Conservation (phyloP, 768 basidiomycete species). For the Leccinum broughii region DNA sequence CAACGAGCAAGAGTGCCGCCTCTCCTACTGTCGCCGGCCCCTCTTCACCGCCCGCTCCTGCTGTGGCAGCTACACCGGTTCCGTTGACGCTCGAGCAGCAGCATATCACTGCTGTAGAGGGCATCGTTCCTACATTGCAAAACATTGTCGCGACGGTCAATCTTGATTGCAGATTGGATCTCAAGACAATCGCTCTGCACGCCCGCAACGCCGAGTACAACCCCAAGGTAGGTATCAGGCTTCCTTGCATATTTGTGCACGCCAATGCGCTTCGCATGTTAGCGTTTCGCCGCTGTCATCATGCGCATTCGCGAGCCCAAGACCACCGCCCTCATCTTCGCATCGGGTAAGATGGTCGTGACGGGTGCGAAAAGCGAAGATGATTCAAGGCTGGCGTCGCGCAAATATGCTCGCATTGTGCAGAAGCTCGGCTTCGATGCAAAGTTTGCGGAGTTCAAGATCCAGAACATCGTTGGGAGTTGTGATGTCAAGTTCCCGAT, state of each 20-base stretch:
- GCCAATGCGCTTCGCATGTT: conserved; percentile 63
- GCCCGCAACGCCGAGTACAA: conserved; percentile 99
- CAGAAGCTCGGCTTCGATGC: conserved; percentile 99
- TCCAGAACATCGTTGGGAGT: conserved; percentile 97
- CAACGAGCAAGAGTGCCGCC: conserved; percentile 32
- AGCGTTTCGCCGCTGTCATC: conserved; percentile 99
- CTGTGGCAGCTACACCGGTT: conserved; percentile 65
- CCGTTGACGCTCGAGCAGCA: conserved; percentile 87
- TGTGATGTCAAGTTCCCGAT: conserved; percentile 99
- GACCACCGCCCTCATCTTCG: conserved; percentile 99
- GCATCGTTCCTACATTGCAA: conserved; percentile 98
- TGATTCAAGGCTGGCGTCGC: conserved; percentile 92
- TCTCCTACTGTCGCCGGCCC: conserved; percentile 55
- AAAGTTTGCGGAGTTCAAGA: conserved; percentile 99
- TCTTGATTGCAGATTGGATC: conserved; percentile 91
- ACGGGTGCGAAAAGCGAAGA: conserved; percentile 99
- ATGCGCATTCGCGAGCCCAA: conserved; percentile 99
- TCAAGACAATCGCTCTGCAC: conserved; percentile 98
- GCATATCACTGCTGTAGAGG: conserved; percentile 95
- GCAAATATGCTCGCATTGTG: conserved; percentile 98
- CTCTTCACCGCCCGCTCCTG: conserved; percentile 50
- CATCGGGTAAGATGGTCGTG: conserved; percentile 99
- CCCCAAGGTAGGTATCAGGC: conserved; percentile 87
- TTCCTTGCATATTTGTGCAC: conserved; percentile 42
- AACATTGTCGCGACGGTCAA: conserved; percentile 99